Percentiles rank a stretch among this genome's conserved stretches.
phyloP scores from a whole-genome alignment of 257 asterid genomes.

The Nicotiana knightiana region DNA sequence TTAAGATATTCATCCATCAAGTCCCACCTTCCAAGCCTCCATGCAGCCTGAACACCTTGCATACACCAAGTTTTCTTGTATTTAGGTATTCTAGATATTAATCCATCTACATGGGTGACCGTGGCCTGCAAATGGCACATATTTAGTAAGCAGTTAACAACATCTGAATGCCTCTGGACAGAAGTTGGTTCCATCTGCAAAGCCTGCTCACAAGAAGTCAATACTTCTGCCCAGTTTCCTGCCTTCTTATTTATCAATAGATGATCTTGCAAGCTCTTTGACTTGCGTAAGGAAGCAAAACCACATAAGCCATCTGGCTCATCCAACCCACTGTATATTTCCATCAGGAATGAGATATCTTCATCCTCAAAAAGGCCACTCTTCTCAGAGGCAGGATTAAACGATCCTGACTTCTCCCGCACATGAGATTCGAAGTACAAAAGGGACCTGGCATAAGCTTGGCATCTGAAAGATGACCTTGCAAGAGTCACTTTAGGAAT shows the following conservation, averaged over 20 bases:
- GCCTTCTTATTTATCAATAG: constrained; percentile 82
- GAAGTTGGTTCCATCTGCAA: constrained; percentile 86
- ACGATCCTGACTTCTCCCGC: constrained; percentile 78
- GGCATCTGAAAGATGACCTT: constrained; percentile 92
- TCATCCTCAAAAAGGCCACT: constrained; percentile 82
- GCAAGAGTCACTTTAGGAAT: constrained; percentile 91
- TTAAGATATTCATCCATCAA: constrained; percentile 86
- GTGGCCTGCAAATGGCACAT: constrained; percentile 94
- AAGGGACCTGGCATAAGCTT: constrained; percentile 92
- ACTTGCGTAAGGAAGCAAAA: constrained; percentile 83
- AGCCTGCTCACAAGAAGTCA: constrained; percentile 95
- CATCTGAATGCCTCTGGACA: constrained; percentile 89
- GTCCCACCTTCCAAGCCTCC: constrained; percentile 99
- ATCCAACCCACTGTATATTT: constrained; percentile 82
- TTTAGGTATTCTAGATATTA: constrained; percentile 69
- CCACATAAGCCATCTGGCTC: constrained; percentile 98
- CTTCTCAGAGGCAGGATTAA: constrained; percentile 85
- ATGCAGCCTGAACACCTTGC: constrained; percentile 99
- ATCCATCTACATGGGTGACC: constrained; percentile 94
- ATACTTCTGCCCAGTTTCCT: constrained; percentile 98
- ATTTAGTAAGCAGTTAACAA: constrained; percentile 86
- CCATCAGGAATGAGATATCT: constrained; percentile 87
- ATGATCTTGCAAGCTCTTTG: constrained; percentile 77
- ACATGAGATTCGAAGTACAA: constrained; percentile 86
- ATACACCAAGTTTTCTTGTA: constrained; percentile 91